phyloP scores from a whole-genome alignment of 2,329 filamentous ascomycete genomes.

The Neurospora sp. region DNA sequence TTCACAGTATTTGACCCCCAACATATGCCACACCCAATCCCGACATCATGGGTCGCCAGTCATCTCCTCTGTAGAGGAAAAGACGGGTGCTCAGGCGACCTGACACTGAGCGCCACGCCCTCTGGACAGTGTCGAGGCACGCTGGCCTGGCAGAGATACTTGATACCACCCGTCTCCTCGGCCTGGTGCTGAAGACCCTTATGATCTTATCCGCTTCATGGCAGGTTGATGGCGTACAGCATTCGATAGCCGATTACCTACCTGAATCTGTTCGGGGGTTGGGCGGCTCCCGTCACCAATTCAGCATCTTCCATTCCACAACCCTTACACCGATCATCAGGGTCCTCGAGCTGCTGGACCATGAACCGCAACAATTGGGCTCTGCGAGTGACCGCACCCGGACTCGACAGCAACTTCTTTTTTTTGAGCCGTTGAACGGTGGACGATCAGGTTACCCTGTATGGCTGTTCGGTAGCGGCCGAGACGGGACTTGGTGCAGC shows the following conservation, averaged over 20 bases:
- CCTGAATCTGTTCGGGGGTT: neutral
- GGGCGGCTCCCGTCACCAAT: neutral
- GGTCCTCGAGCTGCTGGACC: neutral
- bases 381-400: neutral
- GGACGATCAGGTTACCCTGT: neutral
- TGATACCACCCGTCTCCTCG: neutral
- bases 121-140: neutral
- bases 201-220: neutral
- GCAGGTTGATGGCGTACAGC: neutral
- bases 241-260: neutral
- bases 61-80: neutral
- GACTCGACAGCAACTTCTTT: neutral
- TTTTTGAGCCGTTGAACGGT: neutral
- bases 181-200: neutral
- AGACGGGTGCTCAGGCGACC: neutral
- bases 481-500: neutral
- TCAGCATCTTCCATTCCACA: neutral
- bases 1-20: neutral
- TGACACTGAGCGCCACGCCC: neutral
- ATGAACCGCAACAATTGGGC: neutral
- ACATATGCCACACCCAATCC: neutral
- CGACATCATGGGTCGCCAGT: neutral
- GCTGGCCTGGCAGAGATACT: neutral
- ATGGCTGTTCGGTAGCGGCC: neutral
- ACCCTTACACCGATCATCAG: neutral